Evolutionary conservation across 1,284 basidiomycete genomes (phyloP), one percentile per base, ranked within the genome.

Genomic region (Trametes versicolor): DNA sequence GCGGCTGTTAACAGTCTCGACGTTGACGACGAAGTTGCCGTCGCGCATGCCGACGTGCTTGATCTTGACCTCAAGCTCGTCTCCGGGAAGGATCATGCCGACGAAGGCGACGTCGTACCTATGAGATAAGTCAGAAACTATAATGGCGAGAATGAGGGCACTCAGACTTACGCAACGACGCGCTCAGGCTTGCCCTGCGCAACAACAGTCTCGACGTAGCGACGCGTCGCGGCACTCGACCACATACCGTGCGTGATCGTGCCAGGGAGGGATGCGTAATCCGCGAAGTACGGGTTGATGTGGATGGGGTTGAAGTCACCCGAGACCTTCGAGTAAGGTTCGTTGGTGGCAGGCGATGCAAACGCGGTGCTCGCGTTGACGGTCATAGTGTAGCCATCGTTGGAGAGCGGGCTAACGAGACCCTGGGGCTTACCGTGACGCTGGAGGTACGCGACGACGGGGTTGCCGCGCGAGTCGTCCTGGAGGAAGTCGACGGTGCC

Each of bases 291-390:
- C 0, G 97, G 98, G 81, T 99, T 99, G 80, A 98, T 85, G 79
- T 99, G 98, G 72, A 99, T 98, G n/a, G 94, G 93, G 72, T 93
- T 99, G 85, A 95, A 99, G 80, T 99, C 98, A 54, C 97, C 97
- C 2, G 97, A 99, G 64, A 97, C 89, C 78, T 92, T 91, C 6
- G 96, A 98, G 83, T 99, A 99, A 4, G 96, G 92, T 80, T 98
- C 90, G 78, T 99, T 99, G 60, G 94, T 94, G 48, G 93, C 82
- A 19, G 97, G 94, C 4, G 95, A 85, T 60, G 81, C 87, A 82
- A 94, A 95, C 2, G 83, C 78, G 15, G 89, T 88, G 12, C 85
- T 80, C 15, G 84, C 80, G 17, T 85, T 80, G 21, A 83, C 79
- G 41, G 81, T 87, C 76, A 98, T 83, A 1, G 90, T 87, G 78